Conservation (phyloP, 441 rosid genomes). For the Raphanus hybrid region DNA sequence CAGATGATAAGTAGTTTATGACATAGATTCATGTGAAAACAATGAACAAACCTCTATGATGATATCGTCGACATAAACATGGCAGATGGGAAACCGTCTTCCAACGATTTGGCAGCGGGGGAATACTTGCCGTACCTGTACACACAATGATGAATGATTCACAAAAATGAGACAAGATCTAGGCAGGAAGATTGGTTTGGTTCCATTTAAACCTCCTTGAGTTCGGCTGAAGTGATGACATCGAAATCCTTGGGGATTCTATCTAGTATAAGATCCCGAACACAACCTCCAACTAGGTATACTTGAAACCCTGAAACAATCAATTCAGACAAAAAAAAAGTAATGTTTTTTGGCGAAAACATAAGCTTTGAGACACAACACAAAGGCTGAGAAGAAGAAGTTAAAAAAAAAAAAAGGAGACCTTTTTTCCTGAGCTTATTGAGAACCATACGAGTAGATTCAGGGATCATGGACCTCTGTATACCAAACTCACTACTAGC, state of each 20-base stretch:
- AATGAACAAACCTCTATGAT: conserved; percentile 48
- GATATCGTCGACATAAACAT: conserved; percentile 48
- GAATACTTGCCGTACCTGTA: conserved; percentile 48
- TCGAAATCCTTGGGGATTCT: conserved; percentile 52
- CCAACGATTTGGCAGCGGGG: conserved; percentile 50
- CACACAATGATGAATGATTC: not conserved
- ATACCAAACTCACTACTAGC: too few relatives aligned
- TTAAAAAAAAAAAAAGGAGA: too few relatives aligned
- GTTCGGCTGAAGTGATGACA: conserved; percentile 48
- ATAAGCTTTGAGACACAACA: too few relatives aligned
- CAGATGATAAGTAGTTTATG: conserved; percentile 8
- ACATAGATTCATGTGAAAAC: conserved; percentile 1
- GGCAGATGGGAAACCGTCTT: conserved; percentile 57
- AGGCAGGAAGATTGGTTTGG: not conserved
- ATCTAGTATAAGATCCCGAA: conserved; percentile 54
- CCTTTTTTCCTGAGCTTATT: too few relatives aligned
- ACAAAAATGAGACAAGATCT: not conserved
- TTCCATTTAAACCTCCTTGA: conserved; percentile 34
- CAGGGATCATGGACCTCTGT: too few relatives aligned
- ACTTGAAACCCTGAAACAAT: conserved; percentile 47
- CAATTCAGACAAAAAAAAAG: not conserved
- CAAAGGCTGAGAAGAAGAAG: too few relatives aligned
- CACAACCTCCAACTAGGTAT: conserved; percentile 53
- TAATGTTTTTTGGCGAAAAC: not conserved
- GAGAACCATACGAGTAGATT: too few relatives aligned